Conservation (phyloP, 768 basidiomycete species). For the Auricularia heimuer region DNA sequence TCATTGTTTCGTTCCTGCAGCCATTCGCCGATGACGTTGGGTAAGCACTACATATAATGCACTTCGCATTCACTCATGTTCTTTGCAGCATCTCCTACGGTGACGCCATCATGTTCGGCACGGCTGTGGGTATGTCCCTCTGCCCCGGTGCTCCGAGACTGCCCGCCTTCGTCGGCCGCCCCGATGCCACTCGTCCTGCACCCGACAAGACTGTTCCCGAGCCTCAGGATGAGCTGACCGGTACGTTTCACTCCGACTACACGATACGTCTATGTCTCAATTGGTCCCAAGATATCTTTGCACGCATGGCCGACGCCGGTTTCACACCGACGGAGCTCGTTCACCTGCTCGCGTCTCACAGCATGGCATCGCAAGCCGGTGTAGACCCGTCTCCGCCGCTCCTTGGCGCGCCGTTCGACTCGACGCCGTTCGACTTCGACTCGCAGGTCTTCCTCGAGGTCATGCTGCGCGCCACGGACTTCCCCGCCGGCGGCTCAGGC, state of each 20-base stretch:
- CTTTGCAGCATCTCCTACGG: conserved; percentile 21
- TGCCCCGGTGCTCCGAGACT: conserved; percentile 31
- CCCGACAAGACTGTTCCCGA: conserved; percentile 8
- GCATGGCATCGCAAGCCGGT: conserved; percentile 13
- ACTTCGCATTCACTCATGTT: neutral
- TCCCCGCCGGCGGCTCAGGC: no score
- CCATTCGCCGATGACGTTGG: neutral
- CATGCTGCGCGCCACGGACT: no score
- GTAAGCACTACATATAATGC: neutral
- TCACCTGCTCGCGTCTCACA: no score
- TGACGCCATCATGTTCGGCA: conserved; percentile 35
- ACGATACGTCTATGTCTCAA: conserved; percentile 12
- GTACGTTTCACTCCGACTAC: conserved; percentile 14
- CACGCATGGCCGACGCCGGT: no score
- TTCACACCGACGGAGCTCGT: no score
- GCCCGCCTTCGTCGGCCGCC: no score
- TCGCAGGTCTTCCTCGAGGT: no score
- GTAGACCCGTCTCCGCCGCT: conserved; percentile 5
- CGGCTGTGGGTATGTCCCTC: conserved; percentile 31
- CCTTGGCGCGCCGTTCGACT: conserved; percentile 35
- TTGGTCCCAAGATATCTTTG: conserved; percentile 15
- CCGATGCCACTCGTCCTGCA: no score
- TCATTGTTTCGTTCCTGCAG: conserved; percentile 10
- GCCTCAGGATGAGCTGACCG: conserved; percentile 15
- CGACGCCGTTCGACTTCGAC: conserved; percentile 16